Percentiles rank a stretch among this genome's conserved stretches.
Conservation (phyloP, 176 grass and related monocot genomes). For the Tuctoria greenei region DNA sequence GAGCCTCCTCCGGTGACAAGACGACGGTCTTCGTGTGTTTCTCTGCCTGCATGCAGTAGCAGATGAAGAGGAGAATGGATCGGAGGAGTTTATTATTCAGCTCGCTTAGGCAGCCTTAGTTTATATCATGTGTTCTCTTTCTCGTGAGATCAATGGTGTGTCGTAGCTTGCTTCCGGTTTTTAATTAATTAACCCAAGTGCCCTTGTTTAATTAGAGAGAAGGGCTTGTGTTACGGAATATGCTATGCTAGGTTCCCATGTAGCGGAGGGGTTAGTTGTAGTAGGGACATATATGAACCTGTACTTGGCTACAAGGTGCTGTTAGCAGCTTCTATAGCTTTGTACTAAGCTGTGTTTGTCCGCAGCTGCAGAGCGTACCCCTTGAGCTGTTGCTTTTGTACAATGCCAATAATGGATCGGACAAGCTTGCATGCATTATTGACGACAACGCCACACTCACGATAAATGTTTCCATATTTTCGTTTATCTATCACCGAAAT, state of each 20-base stretch:
- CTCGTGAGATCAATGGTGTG: neutral
- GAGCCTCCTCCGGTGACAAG: conserved; percentile 57
- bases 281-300: conserved; percentile 28
- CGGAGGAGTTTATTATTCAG: neutral
- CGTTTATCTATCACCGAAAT: too few species aligned
- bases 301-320: conserved; percentile 9
- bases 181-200: neutral
- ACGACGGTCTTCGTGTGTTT: neutral
- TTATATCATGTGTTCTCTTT: too few species aligned
- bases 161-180: conserved; percentile 12
- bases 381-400: neutral
- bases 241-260: neutral
- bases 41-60: neutral
- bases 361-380: conserved; percentile 1
- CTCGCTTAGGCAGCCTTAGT: neutral
- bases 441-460: neutral
- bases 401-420: too few species aligned
- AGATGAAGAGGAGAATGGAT: neutral
- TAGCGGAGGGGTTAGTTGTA: conserved; percentile 13
- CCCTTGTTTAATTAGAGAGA: conserved; percentile 26
- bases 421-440: neutral
- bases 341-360: conserved; percentile 15
- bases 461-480: too few species aligned
- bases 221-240: neutral
- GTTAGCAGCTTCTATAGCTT: neutral